Evolutionary conservation across 108 stramenopile genomes (phyloP).

Genomic region (Skeletonema costatum): DNA sequence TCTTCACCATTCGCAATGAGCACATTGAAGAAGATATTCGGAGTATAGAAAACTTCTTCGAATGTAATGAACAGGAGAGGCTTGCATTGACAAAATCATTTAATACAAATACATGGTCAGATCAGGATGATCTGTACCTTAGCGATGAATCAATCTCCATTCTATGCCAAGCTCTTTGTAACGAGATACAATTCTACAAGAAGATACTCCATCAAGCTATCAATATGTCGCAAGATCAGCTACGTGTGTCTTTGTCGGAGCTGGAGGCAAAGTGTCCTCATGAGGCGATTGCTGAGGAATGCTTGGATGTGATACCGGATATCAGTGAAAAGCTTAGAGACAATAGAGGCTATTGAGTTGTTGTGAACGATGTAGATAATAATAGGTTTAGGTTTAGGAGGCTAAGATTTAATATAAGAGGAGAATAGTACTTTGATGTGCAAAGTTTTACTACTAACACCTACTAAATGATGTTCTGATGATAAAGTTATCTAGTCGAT

Average conservation of each 20-base stretch:
- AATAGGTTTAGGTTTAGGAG: too few relatives aligned
- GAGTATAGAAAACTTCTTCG: not conserved
- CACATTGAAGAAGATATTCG: not conserved
- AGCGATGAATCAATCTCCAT: constrained; percentile 31
- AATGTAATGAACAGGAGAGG: not conserved
- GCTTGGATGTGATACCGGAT: not conserved
- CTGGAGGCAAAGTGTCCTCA: not conserved
- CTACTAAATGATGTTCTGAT: too few relatives aligned
- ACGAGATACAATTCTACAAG: constrained; percentile 57
- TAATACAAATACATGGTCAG: not conserved
- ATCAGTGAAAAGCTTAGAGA: not conserved
- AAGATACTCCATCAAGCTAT: not conserved
- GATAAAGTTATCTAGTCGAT: too few relatives aligned
- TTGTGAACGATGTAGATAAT: too few relatives aligned
- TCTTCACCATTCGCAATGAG: not conserved
- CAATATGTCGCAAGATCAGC: not conserved
- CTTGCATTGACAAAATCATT: not conserved
- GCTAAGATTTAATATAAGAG: too few relatives aligned
- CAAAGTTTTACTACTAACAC: too few relatives aligned
- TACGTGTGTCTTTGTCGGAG: not conserved
- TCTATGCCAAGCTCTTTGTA: constrained; percentile 45
- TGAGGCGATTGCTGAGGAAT: not conserved
- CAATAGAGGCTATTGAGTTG: not conserved
- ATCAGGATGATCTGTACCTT: constrained; percentile 7
- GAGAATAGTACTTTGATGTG: too few relatives aligned